These are phyloP conservation scores for Emydomyces testavorans DNA, from an alignment of 2,329 filamentous ascomycete genomes.

Conservation along the genomic window DNA sequence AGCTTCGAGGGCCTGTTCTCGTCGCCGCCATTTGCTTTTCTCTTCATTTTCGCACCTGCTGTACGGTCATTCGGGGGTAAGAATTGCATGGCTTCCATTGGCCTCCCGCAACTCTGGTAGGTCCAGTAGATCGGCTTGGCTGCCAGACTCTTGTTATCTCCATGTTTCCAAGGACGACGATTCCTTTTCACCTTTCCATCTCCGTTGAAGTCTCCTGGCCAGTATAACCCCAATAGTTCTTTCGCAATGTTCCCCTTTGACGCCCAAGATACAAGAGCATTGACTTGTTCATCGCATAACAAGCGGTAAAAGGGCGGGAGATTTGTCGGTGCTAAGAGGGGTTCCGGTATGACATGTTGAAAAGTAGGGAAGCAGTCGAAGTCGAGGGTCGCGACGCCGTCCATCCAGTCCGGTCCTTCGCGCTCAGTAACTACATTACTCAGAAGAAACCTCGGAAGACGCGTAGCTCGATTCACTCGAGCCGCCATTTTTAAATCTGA, in stretches of 20 bases:
- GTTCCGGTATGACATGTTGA: slow-evolving; percentile 9
- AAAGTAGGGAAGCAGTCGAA: slow-evolving; percentile 13
- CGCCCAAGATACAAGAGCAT: slow-evolving; percentile 5
- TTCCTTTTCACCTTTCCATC: slow-evolving; percentile 14
- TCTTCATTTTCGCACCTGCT: not conserved
- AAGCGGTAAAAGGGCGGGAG: slow-evolving; percentile 13
- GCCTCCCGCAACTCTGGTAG: slow-evolving; percentile 12
- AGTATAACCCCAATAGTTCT: slow-evolving; percentile 13
- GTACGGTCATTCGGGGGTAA: not conserved
- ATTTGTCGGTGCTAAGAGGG: slow-evolving; percentile 9
- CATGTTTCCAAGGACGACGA: slow-evolving; percentile 12
- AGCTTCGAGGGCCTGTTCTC: slow-evolving; percentile 5
- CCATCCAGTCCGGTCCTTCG: slow-evolving; percentile 14
- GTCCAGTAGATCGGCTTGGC: slow-evolving; percentile 7
- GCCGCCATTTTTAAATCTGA: not conserved
- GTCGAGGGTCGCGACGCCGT: slow-evolving; percentile 13
- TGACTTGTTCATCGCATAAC: slow-evolving; percentile 10
- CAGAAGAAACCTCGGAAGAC: slow-evolving; percentile 10
- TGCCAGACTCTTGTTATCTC: slow-evolving; percentile 1
- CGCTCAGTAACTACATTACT: slow-evolving; percentile 8
- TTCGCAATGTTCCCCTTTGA: slow-evolving; percentile 12
- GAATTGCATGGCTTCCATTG: slow-evolving; percentile 9
- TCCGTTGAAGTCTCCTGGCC: slow-evolving; percentile 14
- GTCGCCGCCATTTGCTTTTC: not conserved
- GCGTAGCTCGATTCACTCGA: slow-evolving; percentile 7